These are phyloP conservation scores for Monosporascus ibericus DNA, from an alignment of 2,329 filamentous ascomycete genomes.

Conservation along the genomic window DNA sequence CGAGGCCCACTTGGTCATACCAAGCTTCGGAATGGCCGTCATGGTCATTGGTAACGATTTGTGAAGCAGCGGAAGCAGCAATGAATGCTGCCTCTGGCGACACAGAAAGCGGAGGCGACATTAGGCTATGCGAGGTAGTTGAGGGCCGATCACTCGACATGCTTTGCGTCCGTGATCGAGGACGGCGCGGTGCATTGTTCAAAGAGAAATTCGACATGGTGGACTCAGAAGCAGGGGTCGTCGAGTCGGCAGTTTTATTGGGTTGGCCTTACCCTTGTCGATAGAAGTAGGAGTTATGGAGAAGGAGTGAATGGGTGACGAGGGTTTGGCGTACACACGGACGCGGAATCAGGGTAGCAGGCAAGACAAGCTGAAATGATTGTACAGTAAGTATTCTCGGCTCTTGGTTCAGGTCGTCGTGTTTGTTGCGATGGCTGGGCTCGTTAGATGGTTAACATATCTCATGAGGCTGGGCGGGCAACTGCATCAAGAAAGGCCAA, in stretches of 20 bases:
- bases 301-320: not conserved
- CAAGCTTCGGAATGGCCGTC: slow-evolving; percentile 66
- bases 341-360: no score
- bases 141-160: slow-evolving; percentile 68
- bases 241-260: not conserved
- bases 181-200: slow-evolving; percentile 5
- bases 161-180: slow-evolving; percentile 50
- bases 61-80: slow-evolving; percentile 77
- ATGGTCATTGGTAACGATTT: slow-evolving; percentile 86
- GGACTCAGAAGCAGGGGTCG: not conserved
- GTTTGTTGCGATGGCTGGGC: no score
- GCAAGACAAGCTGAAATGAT: no score
- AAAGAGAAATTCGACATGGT: slow-evolving; percentile 1
- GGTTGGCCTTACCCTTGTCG: not conserved
- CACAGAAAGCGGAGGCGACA: slow-evolving; percentile 61
- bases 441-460: no score
- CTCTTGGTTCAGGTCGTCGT: no score
- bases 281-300: no score
- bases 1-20: slow-evolving; percentile 62
- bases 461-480: no score
- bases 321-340: no score
- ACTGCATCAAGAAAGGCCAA: no score
- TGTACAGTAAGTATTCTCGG: no score
- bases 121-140: slow-evolving; percentile 48
- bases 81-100: slow-evolving; percentile 82